Conservation (phyloP, 2,329 filamentous ascomycete genomes). For the Fusarium illudens region DNA sequence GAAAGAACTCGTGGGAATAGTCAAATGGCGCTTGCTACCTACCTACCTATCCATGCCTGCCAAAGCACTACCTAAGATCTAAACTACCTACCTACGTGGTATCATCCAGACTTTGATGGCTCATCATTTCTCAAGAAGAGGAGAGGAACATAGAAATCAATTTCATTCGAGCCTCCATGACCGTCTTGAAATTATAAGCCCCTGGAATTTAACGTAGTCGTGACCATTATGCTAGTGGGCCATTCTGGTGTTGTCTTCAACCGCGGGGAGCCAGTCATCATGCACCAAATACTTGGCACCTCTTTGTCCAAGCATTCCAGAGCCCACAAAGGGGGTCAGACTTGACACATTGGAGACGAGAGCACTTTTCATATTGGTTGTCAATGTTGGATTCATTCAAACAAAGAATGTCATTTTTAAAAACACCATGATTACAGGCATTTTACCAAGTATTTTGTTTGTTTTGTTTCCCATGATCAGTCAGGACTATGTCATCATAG, state of each 20-base stretch:
- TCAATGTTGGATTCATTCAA: background rate
- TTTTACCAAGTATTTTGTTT: background rate
- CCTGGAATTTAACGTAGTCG: background rate
- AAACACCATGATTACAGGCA: background rate
- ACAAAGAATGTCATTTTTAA: background rate
- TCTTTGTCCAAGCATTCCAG: constrained; percentile 18
- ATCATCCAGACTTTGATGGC: background rate
- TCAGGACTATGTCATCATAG: background rate
- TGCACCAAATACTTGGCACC: constrained; percentile 21
- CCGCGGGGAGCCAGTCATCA: constrained; percentile 11
- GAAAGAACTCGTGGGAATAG: background rate
- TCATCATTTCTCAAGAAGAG: background rate
- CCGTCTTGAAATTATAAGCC: background rate
- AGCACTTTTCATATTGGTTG: background rate
- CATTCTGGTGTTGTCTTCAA: background rate
- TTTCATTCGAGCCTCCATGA: background rate
- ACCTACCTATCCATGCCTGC: background rate
- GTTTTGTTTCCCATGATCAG: background rate
- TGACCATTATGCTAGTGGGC: background rate
- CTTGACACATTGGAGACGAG: background rate
- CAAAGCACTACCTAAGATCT: no score
- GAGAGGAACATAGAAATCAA: no score
- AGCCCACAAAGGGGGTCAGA: background rate
- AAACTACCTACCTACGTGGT: no score
- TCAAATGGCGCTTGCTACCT: background rate